Percentiles rank a stretch among this genome's conserved stretches.
phyloP scores from a whole-genome alignment of 192 early-diverging fungal species.

The Podochytrium sp. region DNA sequence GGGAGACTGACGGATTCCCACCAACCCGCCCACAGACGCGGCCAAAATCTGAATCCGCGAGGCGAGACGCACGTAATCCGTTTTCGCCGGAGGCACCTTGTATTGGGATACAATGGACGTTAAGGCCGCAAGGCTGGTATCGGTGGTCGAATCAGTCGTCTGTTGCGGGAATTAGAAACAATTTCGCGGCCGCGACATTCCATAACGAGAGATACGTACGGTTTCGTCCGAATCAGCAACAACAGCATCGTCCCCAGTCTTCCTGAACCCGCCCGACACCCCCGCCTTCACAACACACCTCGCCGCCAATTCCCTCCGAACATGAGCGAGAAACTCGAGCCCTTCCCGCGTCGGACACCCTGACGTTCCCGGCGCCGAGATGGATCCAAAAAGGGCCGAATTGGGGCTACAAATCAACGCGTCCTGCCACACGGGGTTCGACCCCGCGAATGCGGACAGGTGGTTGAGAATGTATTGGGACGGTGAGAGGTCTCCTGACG shows the following conservation, averaged over 20 bases:
- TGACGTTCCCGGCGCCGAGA: background rate
- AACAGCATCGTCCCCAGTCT: background rate
- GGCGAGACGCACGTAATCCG: constrained; percentile 6
- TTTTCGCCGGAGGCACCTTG: background rate
- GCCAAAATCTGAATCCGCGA: constrained; percentile 14
- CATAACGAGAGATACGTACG: background rate
- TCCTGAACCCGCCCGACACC: background rate
- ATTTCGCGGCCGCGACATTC: background rate
- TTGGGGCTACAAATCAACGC: constrained; percentile 4
- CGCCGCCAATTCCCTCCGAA: constrained; percentile 1
- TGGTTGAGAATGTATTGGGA: background rate
- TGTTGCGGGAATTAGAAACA: background rate
- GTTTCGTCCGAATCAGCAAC: background rate
- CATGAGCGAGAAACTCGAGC: background rate
- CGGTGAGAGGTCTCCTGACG: background rate
- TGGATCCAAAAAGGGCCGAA: constrained; percentile 5
- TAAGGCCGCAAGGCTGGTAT: background rate
- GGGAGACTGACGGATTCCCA: background rate
- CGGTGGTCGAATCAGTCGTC: background rate
- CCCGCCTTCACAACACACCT: constrained; percentile 9
- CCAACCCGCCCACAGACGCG: constrained; percentile 6
- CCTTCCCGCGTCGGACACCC: constrained; percentile 9
- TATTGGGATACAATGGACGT: background rate
- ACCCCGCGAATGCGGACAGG: constrained; percentile 1
- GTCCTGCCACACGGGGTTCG: constrained; percentile 20